phyloP scores from a whole-genome alignment of 2,329 filamentous ascomycete genomes.

The Microcyclosporella mali region DNA sequence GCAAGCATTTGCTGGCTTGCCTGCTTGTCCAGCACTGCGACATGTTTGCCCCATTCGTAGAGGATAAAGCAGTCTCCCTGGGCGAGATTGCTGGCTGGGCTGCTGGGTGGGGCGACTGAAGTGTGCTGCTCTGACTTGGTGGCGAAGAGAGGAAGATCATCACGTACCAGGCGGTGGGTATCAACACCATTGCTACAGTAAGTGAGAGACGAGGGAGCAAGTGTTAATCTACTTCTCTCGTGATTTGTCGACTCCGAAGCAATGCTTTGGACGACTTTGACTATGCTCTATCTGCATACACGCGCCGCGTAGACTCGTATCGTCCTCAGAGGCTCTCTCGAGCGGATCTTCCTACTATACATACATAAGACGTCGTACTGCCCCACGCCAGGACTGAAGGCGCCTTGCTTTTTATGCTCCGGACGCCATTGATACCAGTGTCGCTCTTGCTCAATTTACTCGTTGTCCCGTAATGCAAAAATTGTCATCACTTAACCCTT shows the following conservation, averaged over 20 bases:
- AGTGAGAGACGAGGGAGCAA: too few species aligned
- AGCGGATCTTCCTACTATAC: conserved; percentile 18
- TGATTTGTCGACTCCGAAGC: too few species aligned
- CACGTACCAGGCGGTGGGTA: too few species aligned
- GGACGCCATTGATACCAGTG: conserved; percentile 19
- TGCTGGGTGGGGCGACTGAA: conserved; percentile 39
- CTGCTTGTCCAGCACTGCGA: conserved; percentile 63
- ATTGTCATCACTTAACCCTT: conserved; percentile 36
- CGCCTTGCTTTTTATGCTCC: conserved; percentile 15
- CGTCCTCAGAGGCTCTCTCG: too few species aligned
- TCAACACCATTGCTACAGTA: too few species aligned
- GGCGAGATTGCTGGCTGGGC: conserved; percentile 70
- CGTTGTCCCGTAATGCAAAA: not conserved
- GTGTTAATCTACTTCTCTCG: not conserved
- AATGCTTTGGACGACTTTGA: too few species aligned
- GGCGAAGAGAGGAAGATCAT: too few species aligned
- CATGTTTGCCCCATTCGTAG: conserved; percentile 53
- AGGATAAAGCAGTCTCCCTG: conserved; percentile 48
- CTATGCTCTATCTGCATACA: too few species aligned
- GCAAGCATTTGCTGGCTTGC: conserved; percentile 87
- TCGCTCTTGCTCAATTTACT: not conserved
- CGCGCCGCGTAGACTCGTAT: too few species aligned
- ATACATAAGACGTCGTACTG: conserved; percentile 9
- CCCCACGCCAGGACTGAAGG: not conserved
- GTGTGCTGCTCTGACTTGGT: too few species aligned